phyloP scores from a whole-genome alignment of 2,329 filamentous ascomycete species.

The Monosporascus sp. region DNA sequence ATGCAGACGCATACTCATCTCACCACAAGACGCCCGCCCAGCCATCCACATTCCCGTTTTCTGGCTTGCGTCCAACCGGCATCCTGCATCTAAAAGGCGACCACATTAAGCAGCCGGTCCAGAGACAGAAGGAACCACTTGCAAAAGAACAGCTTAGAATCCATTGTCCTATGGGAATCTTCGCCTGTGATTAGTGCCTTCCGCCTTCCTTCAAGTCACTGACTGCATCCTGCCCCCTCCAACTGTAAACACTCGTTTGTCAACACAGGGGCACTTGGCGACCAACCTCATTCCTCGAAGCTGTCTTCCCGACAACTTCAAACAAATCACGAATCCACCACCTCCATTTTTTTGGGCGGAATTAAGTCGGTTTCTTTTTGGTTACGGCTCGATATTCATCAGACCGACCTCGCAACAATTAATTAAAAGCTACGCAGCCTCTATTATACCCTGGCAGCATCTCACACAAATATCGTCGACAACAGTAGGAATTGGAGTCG shows the following conservation, averaged over 20 bases:
- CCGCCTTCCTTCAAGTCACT: slow-evolving; percentile 6
- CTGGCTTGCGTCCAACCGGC: not conserved
- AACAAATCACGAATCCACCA: slow-evolving; percentile 13
- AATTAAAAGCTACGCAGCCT: slow-evolving; percentile 14
- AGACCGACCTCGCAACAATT: slow-evolving; percentile 10
- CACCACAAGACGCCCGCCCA: not conserved
- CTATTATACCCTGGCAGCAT: slow-evolving; percentile 9
- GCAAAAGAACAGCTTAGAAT: not conserved
- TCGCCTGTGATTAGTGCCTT: slow-evolving; percentile 7
- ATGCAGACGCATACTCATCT: not conserved
- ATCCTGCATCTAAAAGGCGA: not conserved
- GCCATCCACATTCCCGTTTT: not conserved
- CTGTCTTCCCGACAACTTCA: slow-evolving; percentile 6
- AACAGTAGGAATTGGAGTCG: not conserved
- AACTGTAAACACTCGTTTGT: slow-evolving; percentile 27
- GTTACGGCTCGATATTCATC: slow-evolving; percentile 22
- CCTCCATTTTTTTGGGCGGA: slow-evolving; percentile 12
- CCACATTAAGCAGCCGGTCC: not conserved
- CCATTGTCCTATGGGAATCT: slow-evolving; percentile 9
- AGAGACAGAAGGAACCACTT: not conserved
- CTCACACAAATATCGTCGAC: slow-evolving; percentile 4
- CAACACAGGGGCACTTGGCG: slow-evolving; percentile 8
- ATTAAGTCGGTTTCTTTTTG: slow-evolving; percentile 16
- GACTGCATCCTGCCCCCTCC: slow-evolving; percentile 20
- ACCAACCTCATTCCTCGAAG: not conserved